Evolutionary conservation across 2,329 filamentous ascomycete species (phyloP).

Genomic region (Colletotrichum truncatum): DNA sequence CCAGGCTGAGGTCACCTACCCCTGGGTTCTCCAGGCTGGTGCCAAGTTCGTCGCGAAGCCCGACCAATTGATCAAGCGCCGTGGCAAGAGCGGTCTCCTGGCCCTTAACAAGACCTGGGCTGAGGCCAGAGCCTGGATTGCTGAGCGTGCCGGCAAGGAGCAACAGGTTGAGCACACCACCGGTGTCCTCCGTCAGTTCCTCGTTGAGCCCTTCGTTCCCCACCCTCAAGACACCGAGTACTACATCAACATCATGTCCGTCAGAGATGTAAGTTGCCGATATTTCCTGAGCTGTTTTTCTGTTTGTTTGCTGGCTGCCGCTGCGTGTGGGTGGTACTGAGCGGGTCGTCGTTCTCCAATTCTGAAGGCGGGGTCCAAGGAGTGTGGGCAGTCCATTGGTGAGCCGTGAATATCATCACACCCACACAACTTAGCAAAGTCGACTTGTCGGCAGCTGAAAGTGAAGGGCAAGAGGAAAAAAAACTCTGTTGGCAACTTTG

Average conservation of each 20-base stretch:
- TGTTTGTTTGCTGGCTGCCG: constrained; percentile 6
- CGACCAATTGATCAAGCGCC: constrained; percentile 99
- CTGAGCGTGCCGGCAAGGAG: constrained; percentile 88
- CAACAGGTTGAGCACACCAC: constrained; percentile 93
- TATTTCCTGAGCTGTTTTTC: constrained; percentile 32
- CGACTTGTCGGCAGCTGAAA: background rate
- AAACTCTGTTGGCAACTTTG: constrained; percentile 20
- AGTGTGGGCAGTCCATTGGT: constrained; percentile 20
- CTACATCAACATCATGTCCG: constrained; percentile 99
- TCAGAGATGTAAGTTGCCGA: constrained; percentile 87
- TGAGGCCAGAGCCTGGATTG: constrained; percentile 94
- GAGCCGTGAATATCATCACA: constrained; percentile 14
- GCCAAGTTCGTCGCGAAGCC: constrained; percentile 98
- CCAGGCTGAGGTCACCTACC: constrained; percentile 96
- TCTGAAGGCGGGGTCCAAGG: constrained; percentile 2
- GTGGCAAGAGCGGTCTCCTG: constrained; percentile 97
- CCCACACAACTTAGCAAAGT: constrained; percentile 15
- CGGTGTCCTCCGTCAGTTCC: constrained; percentile 91
- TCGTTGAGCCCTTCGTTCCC: constrained; percentile 98
- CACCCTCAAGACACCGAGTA: constrained; percentile 97
- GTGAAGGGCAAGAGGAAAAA: background rate
- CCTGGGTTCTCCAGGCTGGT: constrained; percentile 86
- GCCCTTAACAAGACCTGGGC: constrained; percentile 97
- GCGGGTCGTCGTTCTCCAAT: constrained; percentile 11
- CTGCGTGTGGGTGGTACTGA: background rate